phyloP scores from a whole-genome alignment of 1,284 basidiomycete species.

The Tilletia indica region DNA sequence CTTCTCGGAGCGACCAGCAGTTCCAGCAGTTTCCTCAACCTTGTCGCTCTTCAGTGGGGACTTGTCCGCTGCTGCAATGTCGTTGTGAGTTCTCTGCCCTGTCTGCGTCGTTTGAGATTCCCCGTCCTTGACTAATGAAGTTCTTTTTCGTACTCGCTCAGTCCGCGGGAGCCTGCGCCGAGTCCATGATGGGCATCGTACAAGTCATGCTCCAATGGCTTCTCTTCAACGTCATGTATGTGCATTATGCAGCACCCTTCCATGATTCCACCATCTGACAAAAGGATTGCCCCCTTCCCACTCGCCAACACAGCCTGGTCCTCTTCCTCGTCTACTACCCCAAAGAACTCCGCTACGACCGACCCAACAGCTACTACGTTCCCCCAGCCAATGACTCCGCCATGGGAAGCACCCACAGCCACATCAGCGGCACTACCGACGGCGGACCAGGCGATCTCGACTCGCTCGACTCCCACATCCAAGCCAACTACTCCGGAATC shows the following conservation, averaged over 20 bases:
- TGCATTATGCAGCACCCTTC: conserved; percentile 28
- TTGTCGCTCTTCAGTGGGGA: conserved; percentile 80
- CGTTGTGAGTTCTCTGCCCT: conserved; percentile 15
- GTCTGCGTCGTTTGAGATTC: no score
- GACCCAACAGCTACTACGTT: conserved; percentile 21
- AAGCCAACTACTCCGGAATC: conserved; percentile 39
- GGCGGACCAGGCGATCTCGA: conserved; percentile 46
- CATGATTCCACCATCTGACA: conserved; percentile 18
- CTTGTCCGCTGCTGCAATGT: conserved; percentile 75
- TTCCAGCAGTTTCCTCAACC: conserved; percentile 57
- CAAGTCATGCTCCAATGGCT: conserved; percentile 84
- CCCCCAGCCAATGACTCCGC: conserved; percentile 27
- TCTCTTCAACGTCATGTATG: conserved; percentile 80
- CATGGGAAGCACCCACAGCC: background rate
- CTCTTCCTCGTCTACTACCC: conserved; percentile 93
- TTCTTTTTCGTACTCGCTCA: conserved; percentile 47
- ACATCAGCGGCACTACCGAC: conserved; percentile 18
- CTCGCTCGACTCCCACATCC: conserved; percentile 50
- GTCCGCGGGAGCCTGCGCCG: conserved; percentile 73
- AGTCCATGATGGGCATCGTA: conserved; percentile 77
- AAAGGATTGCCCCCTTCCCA: conserved; percentile 7
- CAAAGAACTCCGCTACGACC: conserved; percentile 69
- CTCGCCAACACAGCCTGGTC: conserved; percentile 65
- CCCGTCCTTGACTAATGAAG: no score
- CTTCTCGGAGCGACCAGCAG: conserved; percentile 76